A percentile compares a stretch with the other conserved stretches of the same genome.
These are phyloP conservation scores for Gossypium thurberi DNA, from an alignment of 345 rosid species.

Conservation along the genomic window DNA sequence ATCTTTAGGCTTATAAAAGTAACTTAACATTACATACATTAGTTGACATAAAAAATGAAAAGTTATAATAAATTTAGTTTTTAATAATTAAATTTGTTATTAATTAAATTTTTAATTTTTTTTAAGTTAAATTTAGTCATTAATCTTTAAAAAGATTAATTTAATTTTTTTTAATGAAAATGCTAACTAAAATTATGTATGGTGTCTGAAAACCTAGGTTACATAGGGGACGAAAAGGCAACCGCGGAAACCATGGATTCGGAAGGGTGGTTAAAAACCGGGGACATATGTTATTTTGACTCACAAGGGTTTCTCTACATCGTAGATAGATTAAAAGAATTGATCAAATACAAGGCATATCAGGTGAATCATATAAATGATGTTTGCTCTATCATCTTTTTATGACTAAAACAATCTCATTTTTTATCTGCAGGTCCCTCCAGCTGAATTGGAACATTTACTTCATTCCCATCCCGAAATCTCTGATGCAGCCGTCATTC, in stretches of 20 bases:
- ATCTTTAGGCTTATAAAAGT: not conserved
- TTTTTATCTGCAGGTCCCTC: slow-evolving; percentile 59
- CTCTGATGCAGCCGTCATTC: slow-evolving; percentile 83
- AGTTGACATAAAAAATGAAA: too few relatives aligned
- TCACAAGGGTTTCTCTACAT: slow-evolving; percentile 16
- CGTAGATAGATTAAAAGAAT: slow-evolving; percentile 78
- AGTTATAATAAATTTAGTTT: too few relatives aligned
- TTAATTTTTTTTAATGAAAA: too few relatives aligned
- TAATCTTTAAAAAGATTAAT: too few relatives aligned
- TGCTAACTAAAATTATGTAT: too few relatives aligned
- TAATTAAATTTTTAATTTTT: too few relatives aligned
- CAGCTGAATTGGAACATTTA: slow-evolving; percentile 81
- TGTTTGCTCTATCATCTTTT: not conserved
- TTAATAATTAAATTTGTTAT: too few relatives aligned
- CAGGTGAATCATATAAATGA: slow-evolving; percentile 41
- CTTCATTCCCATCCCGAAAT: slow-evolving; percentile 69
- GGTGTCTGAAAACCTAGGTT: slow-evolving; percentile 36
- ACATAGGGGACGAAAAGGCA: slow-evolving; percentile 72
- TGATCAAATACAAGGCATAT: slow-evolving; percentile 91
- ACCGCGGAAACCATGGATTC: slow-evolving; percentile 67
- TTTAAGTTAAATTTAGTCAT: too few relatives aligned
- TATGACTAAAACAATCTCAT: not conserved
- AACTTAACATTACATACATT: too few relatives aligned
- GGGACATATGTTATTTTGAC: slow-evolving; percentile 86
- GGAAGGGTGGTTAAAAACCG: slow-evolving; percentile 93